Conservation (phyloP, 768 basidiomycete species). For the Trametes cingulata region DNA sequence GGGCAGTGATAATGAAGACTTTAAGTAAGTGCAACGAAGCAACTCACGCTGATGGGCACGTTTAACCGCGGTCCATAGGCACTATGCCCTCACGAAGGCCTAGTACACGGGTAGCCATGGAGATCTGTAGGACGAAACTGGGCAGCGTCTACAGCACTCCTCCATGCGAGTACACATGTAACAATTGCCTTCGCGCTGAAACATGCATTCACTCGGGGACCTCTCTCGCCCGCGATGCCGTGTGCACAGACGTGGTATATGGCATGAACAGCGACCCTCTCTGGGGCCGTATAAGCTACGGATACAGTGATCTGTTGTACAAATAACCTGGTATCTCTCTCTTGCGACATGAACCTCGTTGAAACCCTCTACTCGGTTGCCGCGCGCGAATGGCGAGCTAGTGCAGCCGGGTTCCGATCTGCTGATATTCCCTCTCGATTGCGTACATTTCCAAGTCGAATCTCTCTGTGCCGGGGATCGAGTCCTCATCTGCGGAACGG, state of each 20-base stretch:
- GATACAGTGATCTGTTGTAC: constrained; percentile 18
- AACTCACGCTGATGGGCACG: not conserved
- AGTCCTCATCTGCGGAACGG: not conserved
- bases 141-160: too few species aligned
- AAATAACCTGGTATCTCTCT: constrained; percentile 15
- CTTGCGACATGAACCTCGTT: not conserved
- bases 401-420: constrained; percentile 24
- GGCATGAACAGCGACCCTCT: not conserved
- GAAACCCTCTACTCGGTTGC: not conserved
- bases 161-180: too few species aligned
- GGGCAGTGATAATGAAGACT: constrained; percentile 4
- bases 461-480: not conserved
- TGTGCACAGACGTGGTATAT: not conserved
- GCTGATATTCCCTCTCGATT: constrained; percentile 31
- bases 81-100: not conserved
- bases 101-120: not conserved
- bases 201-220: too few species aligned
- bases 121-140: too few species aligned
- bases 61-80: not conserved
- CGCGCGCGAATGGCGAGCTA: not conserved
- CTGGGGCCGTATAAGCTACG: constrained; percentile 12
- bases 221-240: too few species aligned
- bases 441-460: constrained; percentile 31
- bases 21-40: constrained; percentile 1
- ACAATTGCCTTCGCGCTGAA: too few species aligned